Conservation (phyloP, 768 basidiomycete genomes). For the Lanmaoa pseudosensibilis region DNA sequence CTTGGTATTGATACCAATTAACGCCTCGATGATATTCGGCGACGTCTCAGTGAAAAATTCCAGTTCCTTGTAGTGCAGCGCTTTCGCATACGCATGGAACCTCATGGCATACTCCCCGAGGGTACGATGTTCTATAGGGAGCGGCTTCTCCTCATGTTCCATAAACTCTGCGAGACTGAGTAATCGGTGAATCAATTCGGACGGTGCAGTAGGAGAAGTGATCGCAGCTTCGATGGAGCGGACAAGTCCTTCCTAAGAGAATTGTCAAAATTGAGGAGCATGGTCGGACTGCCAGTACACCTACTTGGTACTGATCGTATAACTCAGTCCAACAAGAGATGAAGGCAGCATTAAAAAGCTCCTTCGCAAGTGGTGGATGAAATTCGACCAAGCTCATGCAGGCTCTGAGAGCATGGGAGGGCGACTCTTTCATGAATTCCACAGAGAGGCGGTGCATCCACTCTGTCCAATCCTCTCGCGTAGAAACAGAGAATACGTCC, state of each 20-base stretch:
- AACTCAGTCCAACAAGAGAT: slow-evolving; percentile 96
- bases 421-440: slow-evolving; percentile 97
- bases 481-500: slow-evolving; percentile 78
- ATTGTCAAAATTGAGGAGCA: slow-evolving; percentile 4
- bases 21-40: slow-evolving; percentile 85
- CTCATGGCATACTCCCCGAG: slow-evolving; percentile 93
- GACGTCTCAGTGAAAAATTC: slow-evolving; percentile 95
- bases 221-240: slow-evolving; percentile 86
- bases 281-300: background rate
- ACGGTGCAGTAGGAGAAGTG: slow-evolving; percentile 70
- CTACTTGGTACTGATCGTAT: slow-evolving; percentile 94
- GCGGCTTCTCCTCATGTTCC: slow-evolving; percentile 96
- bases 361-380: slow-evolving; percentile 86
- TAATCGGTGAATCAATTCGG: slow-evolving; percentile 87
- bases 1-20: slow-evolving; percentile 95
- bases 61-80: slow-evolving; percentile 96
- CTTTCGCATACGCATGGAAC: slow-evolving; percentile 95
- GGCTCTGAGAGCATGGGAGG: slow-evolving; percentile 95
- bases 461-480: slow-evolving; percentile 87
- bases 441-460: slow-evolving; percentile 94
- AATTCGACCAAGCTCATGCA: slow-evolving; percentile 93
- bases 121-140: slow-evolving; percentile 91
- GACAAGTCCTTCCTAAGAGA: slow-evolving; percentile 85
- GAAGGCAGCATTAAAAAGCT: slow-evolving; percentile 97
- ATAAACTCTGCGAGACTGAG: slow-evolving; percentile 97